phyloP scores from a whole-genome alignment of 495 filamentous ascomycete species.

The Hypoxylon intermedium region DNA sequence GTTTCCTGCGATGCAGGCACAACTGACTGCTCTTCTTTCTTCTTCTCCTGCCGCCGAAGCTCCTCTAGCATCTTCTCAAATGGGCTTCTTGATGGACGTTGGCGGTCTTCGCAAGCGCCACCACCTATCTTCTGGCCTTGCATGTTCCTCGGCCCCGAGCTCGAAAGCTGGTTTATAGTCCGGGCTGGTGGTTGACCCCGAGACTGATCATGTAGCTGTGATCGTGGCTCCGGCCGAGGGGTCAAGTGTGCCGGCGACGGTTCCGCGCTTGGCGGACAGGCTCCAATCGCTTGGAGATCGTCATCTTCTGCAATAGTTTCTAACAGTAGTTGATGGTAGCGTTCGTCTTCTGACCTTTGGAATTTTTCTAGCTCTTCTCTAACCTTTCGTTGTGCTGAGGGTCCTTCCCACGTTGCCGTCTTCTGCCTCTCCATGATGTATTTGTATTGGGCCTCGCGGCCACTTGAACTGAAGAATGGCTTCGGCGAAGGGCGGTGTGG shows the following conservation, averaged over 20 bases:
- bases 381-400: conserved; percentile 14
- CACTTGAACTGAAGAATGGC: conserved; percentile 28
- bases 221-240: no score
- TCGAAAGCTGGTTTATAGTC: conserved; percentile 26
- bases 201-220: not conserved
- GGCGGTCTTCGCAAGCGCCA: conserved; percentile 1
- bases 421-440: conserved; percentile 29
- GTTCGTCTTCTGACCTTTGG: conserved; percentile 22
- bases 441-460: conserved; percentile 21
- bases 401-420: conserved; percentile 30
- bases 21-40: conserved; percentile 7
- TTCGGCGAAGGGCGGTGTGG: conserved; percentile 22
- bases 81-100: conserved; percentile 30
- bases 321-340: conserved; percentile 1
- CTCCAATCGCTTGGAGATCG: not conserved
- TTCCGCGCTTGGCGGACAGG: not conserved
- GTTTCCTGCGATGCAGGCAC: conserved; percentile 48
- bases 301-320: not conserved
- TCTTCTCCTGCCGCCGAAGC: conserved; percentile 26
- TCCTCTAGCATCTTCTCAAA: conserved; percentile 38
- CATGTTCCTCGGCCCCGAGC: not conserved
- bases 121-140: conserved; percentile 10
- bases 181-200: conserved; percentile 13
- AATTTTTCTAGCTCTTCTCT: conserved; percentile 20
- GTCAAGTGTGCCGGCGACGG: not conserved